Evolutionary conservation across 768 basidiomycete species (phyloP), one percentile per base, ranked within the genome.

Genomic region (Zangia roseola): DNA sequence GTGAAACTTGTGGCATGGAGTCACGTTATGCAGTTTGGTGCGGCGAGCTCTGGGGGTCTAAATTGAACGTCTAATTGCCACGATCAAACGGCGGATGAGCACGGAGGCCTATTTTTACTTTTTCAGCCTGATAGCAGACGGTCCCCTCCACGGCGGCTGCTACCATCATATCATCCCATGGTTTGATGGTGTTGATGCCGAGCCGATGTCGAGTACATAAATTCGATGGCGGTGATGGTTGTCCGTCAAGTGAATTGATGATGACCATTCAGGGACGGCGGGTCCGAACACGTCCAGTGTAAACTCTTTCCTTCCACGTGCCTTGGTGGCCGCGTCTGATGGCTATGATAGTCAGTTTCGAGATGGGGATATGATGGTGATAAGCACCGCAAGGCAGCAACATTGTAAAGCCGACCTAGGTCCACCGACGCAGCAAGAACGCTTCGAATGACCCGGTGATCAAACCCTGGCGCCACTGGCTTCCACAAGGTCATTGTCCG

Each of bases 181-280:
- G n/a, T 37, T 43, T 57, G 45, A 57, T 50, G 30, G 28, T 14
- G 10, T 31, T 59, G 48, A 58, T 60, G 53, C 43, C 39, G 44
- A 56, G 53, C 43, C 39, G 44, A 56, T 25, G 40, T 36, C 31
- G 23, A 49, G 19, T 23, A 4, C 28, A 59, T 50, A 34, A n/a
- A 39, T 35, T 13, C 44, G 40, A 34, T 39, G 47, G 42, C 43
- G 14, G 23, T 56, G 57, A 47, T 58, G 40, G 48, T 35, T 7
- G 46, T 31, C 38, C 24, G 13, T 49, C 30, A 26, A 40, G 24
- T 25, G 13, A 36, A 26, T 26, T 7, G 40, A 31, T 45, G 47
- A 49, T 45, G 38, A 24, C 26, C 37, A 34, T 35, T 36, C 19
- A 4, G 43, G 30, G 40, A 31, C 26, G 35, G 21, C 55, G 58